phyloP scores from a whole-genome alignment of 345 rosid species.

The Abelmoschus esculentus region DNA sequence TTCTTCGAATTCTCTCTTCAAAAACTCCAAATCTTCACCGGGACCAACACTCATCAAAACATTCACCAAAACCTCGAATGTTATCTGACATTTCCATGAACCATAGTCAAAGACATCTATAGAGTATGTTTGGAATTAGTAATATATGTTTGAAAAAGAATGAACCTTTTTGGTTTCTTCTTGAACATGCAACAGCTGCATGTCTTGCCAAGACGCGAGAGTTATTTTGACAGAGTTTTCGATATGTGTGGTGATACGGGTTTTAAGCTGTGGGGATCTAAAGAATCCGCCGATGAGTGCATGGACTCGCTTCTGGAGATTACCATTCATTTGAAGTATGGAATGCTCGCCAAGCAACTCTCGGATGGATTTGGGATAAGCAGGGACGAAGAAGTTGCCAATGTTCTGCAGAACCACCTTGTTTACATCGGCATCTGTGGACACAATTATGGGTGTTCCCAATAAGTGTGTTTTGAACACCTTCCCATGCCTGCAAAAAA shows the following conservation, averaged over 20 bases:
- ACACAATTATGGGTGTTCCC: constrained; percentile 89
- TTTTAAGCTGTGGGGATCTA: constrained; percentile 70
- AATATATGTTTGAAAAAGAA: too few species aligned
- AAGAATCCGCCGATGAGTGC: constrained; percentile 74
- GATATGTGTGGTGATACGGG: constrained; percentile 51
- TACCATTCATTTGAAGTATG: constrained; percentile 72
- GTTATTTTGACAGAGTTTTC: constrained; percentile 43
- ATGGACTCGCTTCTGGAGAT: constrained; percentile 63
- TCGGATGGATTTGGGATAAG: constrained; percentile 76
- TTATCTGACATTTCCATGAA: constrained; percentile 40
- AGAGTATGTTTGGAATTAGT: too few species aligned
- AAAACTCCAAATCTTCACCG: constrained; percentile 56
- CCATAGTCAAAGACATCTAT: neutral
- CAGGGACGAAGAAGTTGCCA: constrained; percentile 66
- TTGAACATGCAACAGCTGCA: constrained; percentile 44
- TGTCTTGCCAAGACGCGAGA: constrained; percentile 55
- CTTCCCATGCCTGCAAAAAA: constrained; percentile 50
- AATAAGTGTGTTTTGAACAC: constrained; percentile 87
- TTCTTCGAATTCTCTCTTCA: constrained; percentile 70
- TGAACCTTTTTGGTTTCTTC: constrained; percentile 63
- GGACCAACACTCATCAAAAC: constrained; percentile 62
- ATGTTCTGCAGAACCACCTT: constrained; percentile 81
- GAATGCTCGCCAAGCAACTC: constrained; percentile 74
- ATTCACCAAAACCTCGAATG: constrained; percentile 75
- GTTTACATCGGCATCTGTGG: constrained; percentile 90